Evolutionary conservation across 768 basidiomycete species (phyloP), one percentile per base, ranked within the genome.

Genomic region (Ramaria rubella): DNA sequence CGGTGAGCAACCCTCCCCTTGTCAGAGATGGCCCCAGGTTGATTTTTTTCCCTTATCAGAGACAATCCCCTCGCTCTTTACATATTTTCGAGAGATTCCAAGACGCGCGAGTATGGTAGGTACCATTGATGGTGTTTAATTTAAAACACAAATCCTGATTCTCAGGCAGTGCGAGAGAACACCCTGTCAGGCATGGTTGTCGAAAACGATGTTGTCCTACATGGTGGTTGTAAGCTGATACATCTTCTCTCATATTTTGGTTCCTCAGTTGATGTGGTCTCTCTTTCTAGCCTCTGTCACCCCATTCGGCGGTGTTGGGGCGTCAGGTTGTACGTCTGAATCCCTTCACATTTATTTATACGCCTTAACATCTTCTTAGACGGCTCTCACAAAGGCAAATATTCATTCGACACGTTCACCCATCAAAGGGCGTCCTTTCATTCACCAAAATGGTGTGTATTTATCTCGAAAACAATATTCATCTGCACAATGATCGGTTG

Each of bases 21-120:
- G 19, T 27, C 45, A 12, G 55, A 55, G 42, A 52, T 29, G 30
- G 55, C 3, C 51, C 14, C 2, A 17, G 9, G 19, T 19, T 23
- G 23, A 3, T 23, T 19, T 40, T n/a, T 24, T 12, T 0, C 56
- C 34, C n/a, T 9, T 2, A 11, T 26, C 21, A 87, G 86, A 33
- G 85, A 86, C 36, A 78, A 86, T 57, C 88, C 92, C 4, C 77
- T 94, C 17, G 79, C 83, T 1, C 68, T 93, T 8, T 92, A 93
- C 63, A 81, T 89, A 33, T 94, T 94, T 70, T 77, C 86, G 1
- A 71, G 79, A 58, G 79, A 85, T 60, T 57, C 73, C 1, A 68
- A 69, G 19, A 75, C 84, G 64, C 87, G 87, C 69, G 67, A 74
- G 23, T 85, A 84, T 69, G 81, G 87, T 83, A 52, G 24, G 69